These are phyloP conservation scores for Warburgia ugandensis DNA, from an alignment of 164 flowering plant species.

Conservation along the genomic window DNA sequence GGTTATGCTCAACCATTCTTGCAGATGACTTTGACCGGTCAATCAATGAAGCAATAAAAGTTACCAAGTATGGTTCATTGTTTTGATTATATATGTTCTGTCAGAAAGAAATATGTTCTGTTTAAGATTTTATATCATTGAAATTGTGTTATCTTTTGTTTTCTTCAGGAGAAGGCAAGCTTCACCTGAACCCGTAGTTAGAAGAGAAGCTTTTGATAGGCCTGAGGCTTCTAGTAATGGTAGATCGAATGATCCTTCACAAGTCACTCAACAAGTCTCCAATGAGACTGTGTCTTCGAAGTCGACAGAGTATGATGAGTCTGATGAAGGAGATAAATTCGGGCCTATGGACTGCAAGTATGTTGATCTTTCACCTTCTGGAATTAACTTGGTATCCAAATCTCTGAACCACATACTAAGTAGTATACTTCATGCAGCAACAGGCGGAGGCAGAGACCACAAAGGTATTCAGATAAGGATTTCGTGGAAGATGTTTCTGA, in stretches of 20 bases:
- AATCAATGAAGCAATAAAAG: constrained; percentile 92
- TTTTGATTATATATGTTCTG: too few species aligned
- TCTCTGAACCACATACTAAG: not conserved
- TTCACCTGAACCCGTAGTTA: constrained; percentile 58
- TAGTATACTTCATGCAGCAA: constrained; percentile 29
- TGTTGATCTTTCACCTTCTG: not conserved
- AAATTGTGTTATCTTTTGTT: not conserved
- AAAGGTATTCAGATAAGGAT: constrained; percentile 71
- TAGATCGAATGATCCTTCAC: constrained; percentile 51
- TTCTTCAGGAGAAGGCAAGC: constrained; percentile 45
- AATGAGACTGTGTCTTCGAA: constrained; percentile 48
- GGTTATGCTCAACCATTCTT: constrained; percentile 15
- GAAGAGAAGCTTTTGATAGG: constrained; percentile 41
- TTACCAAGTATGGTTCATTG: constrained; percentile 64
- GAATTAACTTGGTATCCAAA: not conserved
- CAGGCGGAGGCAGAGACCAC: constrained; percentile 81
- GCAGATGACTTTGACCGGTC: constrained; percentile 96
- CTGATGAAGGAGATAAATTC: constrained; percentile 39
- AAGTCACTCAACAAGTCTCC: constrained; percentile 24
- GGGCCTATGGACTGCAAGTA: constrained; percentile 74
- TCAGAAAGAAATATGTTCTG: too few species aligned
- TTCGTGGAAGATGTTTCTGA: constrained; percentile 79
- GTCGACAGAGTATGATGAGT: constrained; percentile 55
- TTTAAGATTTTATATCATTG: too few species aligned
- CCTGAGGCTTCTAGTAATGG: constrained; percentile 61